Evolutionary conservation across 768 basidiomycete genomes (phyloP).

Genomic region (Boletus sp.): DNA sequence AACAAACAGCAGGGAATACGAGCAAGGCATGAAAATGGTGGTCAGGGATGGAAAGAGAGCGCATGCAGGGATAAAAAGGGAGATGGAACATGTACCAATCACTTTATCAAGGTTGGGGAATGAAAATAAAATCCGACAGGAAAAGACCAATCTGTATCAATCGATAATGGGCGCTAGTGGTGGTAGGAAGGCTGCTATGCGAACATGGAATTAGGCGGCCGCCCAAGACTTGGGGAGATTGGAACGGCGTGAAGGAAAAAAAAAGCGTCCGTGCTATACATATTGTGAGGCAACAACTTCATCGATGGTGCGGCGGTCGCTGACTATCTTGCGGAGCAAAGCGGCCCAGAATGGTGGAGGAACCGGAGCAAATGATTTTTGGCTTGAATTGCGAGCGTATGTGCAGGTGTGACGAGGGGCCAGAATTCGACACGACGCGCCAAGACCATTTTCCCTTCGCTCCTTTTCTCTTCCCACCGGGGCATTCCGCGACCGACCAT

Average conservation of each 20-base stretch:
- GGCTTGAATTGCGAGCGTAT: slow-evolving; percentile 20
- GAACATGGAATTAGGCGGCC: slow-evolving; percentile 32
- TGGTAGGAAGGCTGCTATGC: slow-evolving; percentile 21
- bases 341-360: slow-evolving; percentile 15
- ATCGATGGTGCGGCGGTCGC: slow-evolving; percentile 26
- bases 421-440: slow-evolving; percentile 23
- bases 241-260: slow-evolving; percentile 54
- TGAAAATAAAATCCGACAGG: slow-evolving; percentile 28
- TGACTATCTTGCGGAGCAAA: slow-evolving; percentile 17
- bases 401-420: slow-evolving; percentile 3
- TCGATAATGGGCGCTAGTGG: slow-evolving; percentile 34
- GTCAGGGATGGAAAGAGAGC: slow-evolving; percentile 15
- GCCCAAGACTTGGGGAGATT: slow-evolving; percentile 11
- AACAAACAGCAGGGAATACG: slow-evolving; percentile 41
- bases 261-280: slow-evolving; percentile 69
- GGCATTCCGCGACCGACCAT: slow-evolving; percentile 32
- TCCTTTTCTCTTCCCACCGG: slow-evolving; percentile 17
- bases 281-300: slow-evolving; percentile 40
- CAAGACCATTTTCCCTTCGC: slow-evolving; percentile 20
- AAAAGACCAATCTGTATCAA: slow-evolving; percentile 27
- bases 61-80: slow-evolving; percentile 22
- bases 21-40: slow-evolving; percentile 24
- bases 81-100: slow-evolving; percentile 25
- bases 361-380: slow-evolving; percentile 8
- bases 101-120: slow-evolving; percentile 10